Evolutionary conservation across 495 filamentous ascomycete species (phyloP), one percentile per base, ranked within the genome.

Genomic region (Aspergillus campestris): DNA sequence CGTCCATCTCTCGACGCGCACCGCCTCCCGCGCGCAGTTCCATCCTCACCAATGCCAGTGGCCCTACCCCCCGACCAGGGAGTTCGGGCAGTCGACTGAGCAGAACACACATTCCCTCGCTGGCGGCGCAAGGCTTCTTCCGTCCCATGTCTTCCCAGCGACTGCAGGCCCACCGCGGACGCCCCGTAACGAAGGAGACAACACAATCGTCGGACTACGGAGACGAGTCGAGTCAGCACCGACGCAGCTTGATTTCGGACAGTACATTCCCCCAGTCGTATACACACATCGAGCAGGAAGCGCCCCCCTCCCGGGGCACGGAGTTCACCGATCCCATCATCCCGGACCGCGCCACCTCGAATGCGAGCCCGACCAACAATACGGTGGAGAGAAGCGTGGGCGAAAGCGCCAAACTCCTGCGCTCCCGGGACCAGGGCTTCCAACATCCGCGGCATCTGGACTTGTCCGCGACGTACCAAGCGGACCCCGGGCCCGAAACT

Each of bases 91-190:
- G 85, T 59, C 77, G 82, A 55, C 85, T 88, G 39, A 87, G 85
- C 60, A 77, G 81, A 56, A 90, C 86, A 12, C 92, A 98, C 71
- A 91, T 94, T 31, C 90, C 92, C 7, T 86, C 84, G 1, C 68
- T 98, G 28, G 81, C 89, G 7, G 88, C 89, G 10, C 83, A 90
- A 51, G 91, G 84, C 13, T 97, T 98, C 64, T 95, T 95, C 55
- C 82, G 83, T 7, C 92, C 92, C 12, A 94, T 98, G 92, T 96
- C 89, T 66, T 94, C 89, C 15, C 90, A 96, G 62, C 81, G 87
- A 58, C 71, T 96, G 39, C 92, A 98, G 64, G 90, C 89, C 41
- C 94, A 97, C 60, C 73, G 92, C 57, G 81, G 75, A 24, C 69
- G 77, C 9, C 77, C 77, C 11, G 49, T 59, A 50, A 73, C 59